phyloP scores from a whole-genome alignment of 2,329 filamentous ascomycete genomes.

The Aciculosporium take region DNA sequence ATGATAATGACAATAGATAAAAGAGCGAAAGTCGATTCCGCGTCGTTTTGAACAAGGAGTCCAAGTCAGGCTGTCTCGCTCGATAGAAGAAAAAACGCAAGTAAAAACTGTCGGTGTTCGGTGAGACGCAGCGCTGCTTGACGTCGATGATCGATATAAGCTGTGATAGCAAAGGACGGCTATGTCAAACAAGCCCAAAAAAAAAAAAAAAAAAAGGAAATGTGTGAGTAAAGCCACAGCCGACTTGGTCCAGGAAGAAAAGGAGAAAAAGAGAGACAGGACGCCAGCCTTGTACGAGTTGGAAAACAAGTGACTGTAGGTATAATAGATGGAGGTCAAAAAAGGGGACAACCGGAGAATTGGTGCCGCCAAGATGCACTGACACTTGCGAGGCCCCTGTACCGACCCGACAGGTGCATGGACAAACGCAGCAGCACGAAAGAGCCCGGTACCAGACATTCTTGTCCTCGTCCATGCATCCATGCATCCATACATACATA shows the following conservation, averaged over 20 bases:
- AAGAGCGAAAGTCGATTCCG: slow-evolving; percentile 21
- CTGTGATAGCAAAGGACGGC: slow-evolving; percentile 7
- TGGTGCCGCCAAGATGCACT: slow-evolving; percentile 5
- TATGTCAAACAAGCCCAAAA: slow-evolving; percentile 10
- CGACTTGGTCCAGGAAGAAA: slow-evolving; percentile 1
- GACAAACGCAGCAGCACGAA: background rate
- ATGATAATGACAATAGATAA: background rate
- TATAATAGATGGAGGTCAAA: slow-evolving; percentile 8
- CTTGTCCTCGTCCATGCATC: background rate
- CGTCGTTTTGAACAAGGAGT: slow-evolving; percentile 11
- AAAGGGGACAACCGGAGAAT: slow-evolving; percentile 5
- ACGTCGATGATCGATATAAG: slow-evolving; percentile 6
- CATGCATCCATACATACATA: background rate
- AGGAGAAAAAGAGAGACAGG: background rate
- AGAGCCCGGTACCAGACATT: too few relatives aligned
- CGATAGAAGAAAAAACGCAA: slow-evolving; percentile 13
- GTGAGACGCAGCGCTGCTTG: slow-evolving; percentile 8
- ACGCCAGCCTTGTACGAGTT: background rate
- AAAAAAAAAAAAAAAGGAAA: slow-evolving; percentile 20
- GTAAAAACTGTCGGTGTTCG: slow-evolving; percentile 8
- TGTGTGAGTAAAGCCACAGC: slow-evolving; percentile 9
- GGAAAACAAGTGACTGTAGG: slow-evolving; percentile 10
- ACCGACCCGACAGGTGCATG: background rate
- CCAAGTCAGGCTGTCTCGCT: slow-evolving; percentile 19
- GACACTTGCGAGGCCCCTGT: background rate